Evolutionary conservation across 2,329 filamentous ascomycete genomes (phyloP), one percentile per base, ranked within the genome.

Genomic region (Macrophomina pseudophaseolina): DNA sequence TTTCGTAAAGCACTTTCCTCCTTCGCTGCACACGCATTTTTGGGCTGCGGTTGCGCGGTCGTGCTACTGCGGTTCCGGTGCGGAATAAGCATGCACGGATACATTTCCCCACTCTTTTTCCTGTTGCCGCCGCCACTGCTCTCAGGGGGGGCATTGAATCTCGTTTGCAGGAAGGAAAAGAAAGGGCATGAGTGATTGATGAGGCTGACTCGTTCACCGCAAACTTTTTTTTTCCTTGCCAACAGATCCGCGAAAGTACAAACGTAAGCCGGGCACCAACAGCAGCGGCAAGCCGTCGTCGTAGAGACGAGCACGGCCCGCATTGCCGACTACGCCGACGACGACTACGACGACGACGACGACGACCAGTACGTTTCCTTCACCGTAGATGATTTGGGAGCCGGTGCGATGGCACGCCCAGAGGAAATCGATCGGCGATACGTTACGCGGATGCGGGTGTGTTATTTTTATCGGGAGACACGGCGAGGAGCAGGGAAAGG

Each of bases 211-310:
- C 46, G 62, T 18, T 54, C 44, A 49, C 58, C 58, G 44, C 58
- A 44, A 38, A 38, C 2, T 14, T 23, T 23, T 23, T 23, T 2
- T 23, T 3, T 23, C 23, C 23, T 23, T 23, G 23, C 23, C 23
- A 23, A 44, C 14, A 66, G 64, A 66, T 33, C 64, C 64, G 33
- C n/a, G 64, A 23, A 66, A 66, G 64, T 60, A 66, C 64, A 66
- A 66, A 28, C 52, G 64, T 8, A 32, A 16, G 9, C 63, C 51
- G 32, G 53, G 64, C 44, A 40, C 42, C 30, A 48, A 33, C 28
- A 32, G 64, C 44, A 40, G 32, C 30, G 35, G 18, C 28, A 32
- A 23, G 52, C 32, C 16, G n/a, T 52, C 28, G 28, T 33, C 18
- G 48, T 32, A 51, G 48, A 23, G 23, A 23, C 23, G 23, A 23